These are phyloP conservation scores for Aureobasidium sp. DNA, from an alignment of 2,329 filamentous ascomycete genomes.

Conservation along the genomic window DNA sequence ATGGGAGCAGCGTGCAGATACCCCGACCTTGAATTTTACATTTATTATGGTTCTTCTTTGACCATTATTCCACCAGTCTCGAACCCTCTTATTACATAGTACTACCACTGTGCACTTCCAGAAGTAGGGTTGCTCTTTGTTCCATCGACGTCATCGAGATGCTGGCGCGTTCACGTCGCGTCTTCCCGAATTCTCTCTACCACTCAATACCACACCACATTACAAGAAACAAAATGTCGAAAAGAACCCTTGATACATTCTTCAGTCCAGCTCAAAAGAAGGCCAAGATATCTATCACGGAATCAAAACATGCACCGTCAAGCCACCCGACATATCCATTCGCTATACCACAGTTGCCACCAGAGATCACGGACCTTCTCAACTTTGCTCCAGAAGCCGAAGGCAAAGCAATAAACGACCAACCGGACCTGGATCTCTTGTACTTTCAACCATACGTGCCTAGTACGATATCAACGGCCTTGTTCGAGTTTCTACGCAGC, in stretches of 20 bases:
- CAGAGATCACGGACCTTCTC: conserved; percentile 35
- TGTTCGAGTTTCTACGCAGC: conserved; percentile 66
- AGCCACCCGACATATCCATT: conserved; percentile 48
- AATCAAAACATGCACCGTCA: conserved; percentile 26
- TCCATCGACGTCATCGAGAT: conserved; percentile 8
- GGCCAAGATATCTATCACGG: conserved; percentile 24
- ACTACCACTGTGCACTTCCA: not conserved
- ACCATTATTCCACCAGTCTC: not conserved
- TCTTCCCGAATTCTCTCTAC: conserved; percentile 3
- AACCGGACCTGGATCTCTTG: conserved; percentile 64
- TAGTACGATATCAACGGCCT: conserved; percentile 44
- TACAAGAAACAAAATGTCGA: conserved; percentile 37
- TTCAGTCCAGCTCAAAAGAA: conserved; percentile 49
- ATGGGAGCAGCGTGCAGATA: conserved; percentile 10
- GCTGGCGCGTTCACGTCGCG: conserved; percentile 13
- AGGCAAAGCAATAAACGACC: conserved; percentile 54
- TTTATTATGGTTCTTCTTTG: not conserved
- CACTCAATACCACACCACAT: not conserved
- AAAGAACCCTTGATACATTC: conserved; percentile 61
- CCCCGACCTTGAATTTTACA: conserved; percentile 6
- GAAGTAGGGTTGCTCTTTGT: not conserved
- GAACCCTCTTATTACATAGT: not conserved
- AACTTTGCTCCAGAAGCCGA: conserved; percentile 40
- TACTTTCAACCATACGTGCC: conserved; percentile 71
- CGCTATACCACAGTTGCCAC: conserved; percentile 43